These are phyloP conservation scores for Scutellaria baicalensis DNA, from an alignment of 257 asterid species.

Conservation along the genomic window DNA sequence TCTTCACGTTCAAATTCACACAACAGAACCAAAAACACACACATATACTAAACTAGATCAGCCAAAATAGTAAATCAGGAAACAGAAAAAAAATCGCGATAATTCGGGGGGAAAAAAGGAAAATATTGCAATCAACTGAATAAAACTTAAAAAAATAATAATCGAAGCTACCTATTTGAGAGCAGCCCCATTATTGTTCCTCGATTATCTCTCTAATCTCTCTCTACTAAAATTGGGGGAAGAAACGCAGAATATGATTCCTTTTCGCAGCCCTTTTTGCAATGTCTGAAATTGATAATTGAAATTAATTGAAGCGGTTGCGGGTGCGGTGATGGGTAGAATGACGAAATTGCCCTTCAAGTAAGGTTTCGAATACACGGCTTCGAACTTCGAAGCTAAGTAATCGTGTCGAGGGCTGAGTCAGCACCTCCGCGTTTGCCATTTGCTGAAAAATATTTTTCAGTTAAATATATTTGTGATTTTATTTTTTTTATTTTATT, in stretches of 20 bases:
- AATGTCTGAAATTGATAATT: not conserved
- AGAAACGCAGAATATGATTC: not conserved
- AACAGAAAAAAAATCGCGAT: not conserved
- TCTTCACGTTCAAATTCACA: constrained; percentile 31
- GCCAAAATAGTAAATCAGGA: not conserved
- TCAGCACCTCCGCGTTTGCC: not conserved
- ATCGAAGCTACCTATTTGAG: constrained; percentile 36
- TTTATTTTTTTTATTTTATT: too few relatives aligned
- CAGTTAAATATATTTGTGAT: too few relatives aligned
- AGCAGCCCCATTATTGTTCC: constrained; percentile 39
- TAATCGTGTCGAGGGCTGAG: not conserved
- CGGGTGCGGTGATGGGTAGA: not conserved
- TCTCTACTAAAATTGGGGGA: not conserved
- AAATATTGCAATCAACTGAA: not conserved
- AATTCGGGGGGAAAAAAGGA: not conserved
- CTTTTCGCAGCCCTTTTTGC: not conserved
- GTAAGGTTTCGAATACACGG: not conserved
- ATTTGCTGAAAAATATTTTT: not conserved
- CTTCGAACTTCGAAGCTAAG: constrained; percentile 29
- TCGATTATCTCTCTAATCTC: not conserved
- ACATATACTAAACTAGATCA: not conserved
- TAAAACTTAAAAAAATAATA: too few relatives aligned
- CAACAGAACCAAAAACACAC: not conserved
- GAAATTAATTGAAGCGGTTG: not conserved
- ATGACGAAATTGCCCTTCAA: constrained; percentile 21